Evolutionary conservation across 306 rosid genomes (phyloP).

Genomic region (Vigna nakashimae): DNA sequence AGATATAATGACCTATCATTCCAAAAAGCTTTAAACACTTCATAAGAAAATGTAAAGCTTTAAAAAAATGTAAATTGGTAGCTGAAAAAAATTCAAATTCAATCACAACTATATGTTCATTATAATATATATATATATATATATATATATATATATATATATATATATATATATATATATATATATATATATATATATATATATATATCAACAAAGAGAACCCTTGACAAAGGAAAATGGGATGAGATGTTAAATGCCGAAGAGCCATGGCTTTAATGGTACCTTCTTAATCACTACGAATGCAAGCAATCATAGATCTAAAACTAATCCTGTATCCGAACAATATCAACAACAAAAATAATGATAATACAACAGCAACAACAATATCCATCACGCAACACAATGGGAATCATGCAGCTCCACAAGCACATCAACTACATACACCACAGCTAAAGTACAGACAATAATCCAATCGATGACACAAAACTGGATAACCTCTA

Average conservation of each 20-base stretch:
- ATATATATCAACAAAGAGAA: not conserved
- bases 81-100: not conserved
- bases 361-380: not conserved
- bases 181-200: too few relatives aligned
- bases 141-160: too few relatives aligned
- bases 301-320: not conserved
- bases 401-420: not conserved
- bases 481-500: too few relatives aligned
- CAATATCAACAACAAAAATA: not conserved
- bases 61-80: not conserved
- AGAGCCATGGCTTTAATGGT: not conserved
- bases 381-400: not conserved
- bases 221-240: not conserved
- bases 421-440: not conserved
- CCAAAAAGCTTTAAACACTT: not conserved
- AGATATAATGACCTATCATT: not conserved
- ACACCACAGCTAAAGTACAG: not conserved
- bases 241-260: not conserved
- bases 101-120: not conserved
- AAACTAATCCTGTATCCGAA: not conserved
- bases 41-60: not conserved
- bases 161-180: too few relatives aligned
- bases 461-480: not conserved
- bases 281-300: not conserved
- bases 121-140: not conserved